These are phyloP conservation scores for Musa schizocarpa DNA, from an alignment of 176 grass and related monocot genomes.

Conservation along the genomic window DNA sequence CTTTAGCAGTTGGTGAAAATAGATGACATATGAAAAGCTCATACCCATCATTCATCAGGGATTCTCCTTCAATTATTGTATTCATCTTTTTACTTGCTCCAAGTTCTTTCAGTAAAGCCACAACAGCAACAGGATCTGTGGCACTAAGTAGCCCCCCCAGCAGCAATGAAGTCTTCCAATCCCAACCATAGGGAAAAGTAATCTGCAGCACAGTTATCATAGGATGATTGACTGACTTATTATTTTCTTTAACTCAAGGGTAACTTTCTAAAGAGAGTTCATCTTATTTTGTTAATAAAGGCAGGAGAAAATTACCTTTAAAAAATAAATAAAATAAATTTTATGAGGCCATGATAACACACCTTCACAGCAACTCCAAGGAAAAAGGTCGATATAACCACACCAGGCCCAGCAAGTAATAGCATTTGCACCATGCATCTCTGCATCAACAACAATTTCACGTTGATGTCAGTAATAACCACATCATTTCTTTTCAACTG, in stretches of 20 bases:
- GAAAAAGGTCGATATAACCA: slow-evolving; percentile 66
- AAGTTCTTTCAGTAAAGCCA: slow-evolving; percentile 86
- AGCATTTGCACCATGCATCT: slow-evolving; percentile 91
- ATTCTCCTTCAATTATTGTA: slow-evolving; percentile 95
- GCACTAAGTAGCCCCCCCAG: slow-evolving; percentile 87
- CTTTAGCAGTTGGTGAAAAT: not conserved
- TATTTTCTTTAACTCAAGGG: not conserved
- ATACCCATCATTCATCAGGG: slow-evolving; percentile 95
- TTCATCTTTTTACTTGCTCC: slow-evolving; percentile 89
- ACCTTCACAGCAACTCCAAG: slow-evolving; percentile 67
- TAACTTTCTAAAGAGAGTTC: not conserved
- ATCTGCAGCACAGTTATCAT: slow-evolving; percentile 35
- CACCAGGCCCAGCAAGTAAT: slow-evolving; percentile 81
- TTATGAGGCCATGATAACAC: not conserved
- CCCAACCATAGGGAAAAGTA: slow-evolving; percentile 84
- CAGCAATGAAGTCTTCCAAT: slow-evolving; percentile 89
- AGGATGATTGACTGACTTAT: not conserved
- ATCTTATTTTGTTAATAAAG: not conserved
- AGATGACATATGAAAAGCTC: not conserved
- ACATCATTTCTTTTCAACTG: not conserved
- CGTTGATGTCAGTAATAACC: not conserved
- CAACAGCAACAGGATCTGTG: slow-evolving; percentile 85
- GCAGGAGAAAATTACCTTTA: slow-evolving; percentile 1
- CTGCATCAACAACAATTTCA: slow-evolving; percentile 25
- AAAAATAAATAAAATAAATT: not conserved